Base-by-base conservation (phyloP, 2,329 filamentous ascomycete genomes). In the Cordyceps tenuipes region DNA sequence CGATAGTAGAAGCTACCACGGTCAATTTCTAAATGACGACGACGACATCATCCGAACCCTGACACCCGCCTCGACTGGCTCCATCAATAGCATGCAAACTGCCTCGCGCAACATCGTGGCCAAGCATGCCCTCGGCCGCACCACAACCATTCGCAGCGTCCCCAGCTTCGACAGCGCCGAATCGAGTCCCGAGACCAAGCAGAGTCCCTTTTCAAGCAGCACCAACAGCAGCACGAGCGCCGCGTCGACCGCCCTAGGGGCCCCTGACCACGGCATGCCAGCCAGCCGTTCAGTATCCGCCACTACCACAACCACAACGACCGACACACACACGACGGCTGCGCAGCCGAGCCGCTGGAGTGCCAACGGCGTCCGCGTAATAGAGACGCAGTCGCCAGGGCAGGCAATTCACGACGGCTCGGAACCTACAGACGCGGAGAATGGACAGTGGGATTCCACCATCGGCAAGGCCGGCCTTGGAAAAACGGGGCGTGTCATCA, bases 401-500 rank as follows among this genome's bases (percentile, higher is more conserved):
- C 63, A 66, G 1, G 61, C 66, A 12, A 64, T 67, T 31, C 65
- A 68, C 46, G 66, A 72, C 41, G 31, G 64, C 29, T 64, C 69
- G n/a, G 72, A 74, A 17, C 69, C 71, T 17, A 66, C 68, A 12
- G 76, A 76, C 36, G 65, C 68, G 19, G 67, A 68, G 47, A 68
- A 70, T 49, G 70, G 68, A 26, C 75, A 75, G 69, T 87, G 85
- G 83, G 86, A 87, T 68, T 84, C 84, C 34, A 85, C 85, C 3
- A 81, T 89, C 50, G 86, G 86, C 65, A 86, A 87, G 68, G 86
- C 86, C 8, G 85, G 84, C 3, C 75, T 88, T 2, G 88, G 88
- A 48, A 91, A 91, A 76, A 90, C 86, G 10, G 88, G 88, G 9
- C 80, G 87, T 39, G 88, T 91, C 57, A 93, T 94, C 71, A 90